Base-by-base conservation (phyloP, 1,139 yeast species). In the Lodderomyces margitis region DNA sequence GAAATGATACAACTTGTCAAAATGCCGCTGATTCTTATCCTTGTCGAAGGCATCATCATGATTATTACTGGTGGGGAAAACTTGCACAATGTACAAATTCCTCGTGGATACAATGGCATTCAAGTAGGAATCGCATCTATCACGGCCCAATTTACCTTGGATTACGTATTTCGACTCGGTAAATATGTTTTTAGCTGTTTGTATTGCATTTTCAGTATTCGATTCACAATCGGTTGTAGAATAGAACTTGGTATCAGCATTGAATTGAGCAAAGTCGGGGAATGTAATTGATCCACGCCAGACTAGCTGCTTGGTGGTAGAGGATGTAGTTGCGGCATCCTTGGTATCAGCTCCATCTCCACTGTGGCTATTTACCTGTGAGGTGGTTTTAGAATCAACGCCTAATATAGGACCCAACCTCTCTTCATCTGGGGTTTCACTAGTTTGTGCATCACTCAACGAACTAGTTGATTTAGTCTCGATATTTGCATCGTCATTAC, bases 211-310 rank as follows among this genome's bases (percentile, higher is more conserved):
- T 48, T 47, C 24, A 75, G 60, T 11, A 42, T 45, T 12, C 42
- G 58, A 57, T 34, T 25, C 24, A 9, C 8, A 5, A 17, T 61
- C 54, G 4, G 70, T 50, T 41, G 68, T 69, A 11, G 77, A 66
- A 34, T 74, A 60, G 50, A 74, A 80, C 20, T 58, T 61, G 3
- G 72, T 75, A 4, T 53, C 52, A 7, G 75, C 80, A 5, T 64
- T 56, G 49, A 82, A 77, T 9, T 68, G 61, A 1, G 80, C 74
- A 44, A 79, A 70, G 19, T 78, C 79, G 2, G 81, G 77, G 64
- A 82, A 81, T 3, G 69, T 61, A 5, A 82, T 65, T 14, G 61
- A 64, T 1, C 89, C 89, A 2, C 62, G 48, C 89, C 88, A 83
- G 6, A 80, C 53, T 3, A 45, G 32, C 28, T 35, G 12, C 19